phyloP scores from a whole-genome alignment of 345 rosid genomes.

The Hibiscus syriacus region DNA sequence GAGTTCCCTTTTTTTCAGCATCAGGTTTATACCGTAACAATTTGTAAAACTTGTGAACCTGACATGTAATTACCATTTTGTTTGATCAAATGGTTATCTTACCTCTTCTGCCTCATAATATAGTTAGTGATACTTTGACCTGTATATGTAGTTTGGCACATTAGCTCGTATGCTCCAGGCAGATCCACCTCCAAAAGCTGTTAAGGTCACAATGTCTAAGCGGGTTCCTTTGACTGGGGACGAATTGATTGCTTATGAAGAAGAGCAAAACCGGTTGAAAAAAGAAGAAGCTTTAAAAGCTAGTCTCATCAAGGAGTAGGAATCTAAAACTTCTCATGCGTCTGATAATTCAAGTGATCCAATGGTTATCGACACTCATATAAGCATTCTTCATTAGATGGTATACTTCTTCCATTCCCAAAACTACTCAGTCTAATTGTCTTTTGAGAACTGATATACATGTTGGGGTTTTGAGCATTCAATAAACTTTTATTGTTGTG shows the following conservation, averaged over 20 bases:
- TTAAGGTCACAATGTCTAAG: conserved; percentile 85
- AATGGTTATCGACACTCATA: conserved; percentile 66
- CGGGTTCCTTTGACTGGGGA: conserved; percentile 98
- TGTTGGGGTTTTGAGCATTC: background rate
- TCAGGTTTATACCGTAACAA: background rate
- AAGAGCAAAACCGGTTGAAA: conserved; percentile 80
- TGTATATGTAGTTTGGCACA: conserved; percentile 65
- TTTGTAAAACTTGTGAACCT: background rate
- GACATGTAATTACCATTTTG: background rate
- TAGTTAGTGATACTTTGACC: background rate
- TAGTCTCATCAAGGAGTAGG: conserved; percentile 80
- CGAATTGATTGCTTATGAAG: conserved; percentile 92
- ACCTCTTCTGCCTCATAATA: background rate
- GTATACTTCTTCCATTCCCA: conserved; percentile 31
- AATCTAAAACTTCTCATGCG: conserved; percentile 49
- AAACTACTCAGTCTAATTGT: background rate
- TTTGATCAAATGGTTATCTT: background rate
- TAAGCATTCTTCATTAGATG: conserved; percentile 44
- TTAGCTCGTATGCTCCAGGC: conserved; percentile 98
- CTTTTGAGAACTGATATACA: background rate
- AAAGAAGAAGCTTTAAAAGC: conserved; percentile 91
- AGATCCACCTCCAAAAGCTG: conserved; percentile 97
- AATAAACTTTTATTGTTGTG: background rate
- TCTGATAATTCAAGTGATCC: conserved; percentile 66
- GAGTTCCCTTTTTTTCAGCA: background rate